A percentile compares a stretch with the other conserved stretches of the same genome.
phyloP scores from a whole-genome alignment of 495 filamentous ascomycete species.

The Neurospora africana region DNA sequence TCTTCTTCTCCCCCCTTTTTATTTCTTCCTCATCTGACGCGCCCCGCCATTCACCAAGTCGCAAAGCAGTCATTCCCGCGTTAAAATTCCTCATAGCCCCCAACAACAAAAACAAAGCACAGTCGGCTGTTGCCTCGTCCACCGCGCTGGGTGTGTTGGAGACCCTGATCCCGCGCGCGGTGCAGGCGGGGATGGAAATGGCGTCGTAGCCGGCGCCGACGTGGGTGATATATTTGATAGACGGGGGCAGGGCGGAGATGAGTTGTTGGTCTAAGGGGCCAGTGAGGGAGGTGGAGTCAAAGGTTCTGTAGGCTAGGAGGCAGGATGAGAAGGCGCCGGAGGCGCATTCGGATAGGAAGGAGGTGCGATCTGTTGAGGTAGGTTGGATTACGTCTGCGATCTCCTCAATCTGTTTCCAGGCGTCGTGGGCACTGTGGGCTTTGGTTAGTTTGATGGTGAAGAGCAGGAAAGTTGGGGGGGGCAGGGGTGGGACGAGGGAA shows the following conservation, averaged over 20 bases:
- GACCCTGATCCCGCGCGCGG: slow-evolving; percentile 50
- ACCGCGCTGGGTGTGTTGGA: slow-evolving; percentile 75
- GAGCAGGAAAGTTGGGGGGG: too few species aligned
- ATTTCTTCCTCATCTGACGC: background rate
- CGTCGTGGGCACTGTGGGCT: too few species aligned
- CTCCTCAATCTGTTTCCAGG: too few species aligned
- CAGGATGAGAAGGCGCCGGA: slow-evolving; percentile 59
- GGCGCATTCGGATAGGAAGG: slow-evolving; percentile 41
- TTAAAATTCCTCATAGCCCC: slow-evolving; percentile 67
- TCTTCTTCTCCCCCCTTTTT: background rate
- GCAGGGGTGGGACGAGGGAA: too few species aligned
- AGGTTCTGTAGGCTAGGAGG: slow-evolving; percentile 65
- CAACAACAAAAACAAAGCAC: slow-evolving; percentile 66
- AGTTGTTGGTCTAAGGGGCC: slow-evolving; percentile 60
- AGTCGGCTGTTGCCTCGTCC: slow-evolving; percentile 72
- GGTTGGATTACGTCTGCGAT: too few species aligned
- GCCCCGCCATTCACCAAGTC: too few species aligned
- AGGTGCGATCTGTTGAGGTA: too few species aligned
- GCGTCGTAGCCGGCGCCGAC: slow-evolving; percentile 84
- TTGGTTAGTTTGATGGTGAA: too few species aligned
- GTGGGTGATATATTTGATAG: slow-evolving; percentile 70
- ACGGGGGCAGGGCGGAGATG: slow-evolving; percentile 50
- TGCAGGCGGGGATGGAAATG: slow-evolving; percentile 62
- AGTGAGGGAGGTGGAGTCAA: slow-evolving; percentile 54
- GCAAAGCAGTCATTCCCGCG: slow-evolving; percentile 48